A percentile compares a stretch with the other conserved stretches of the same genome.
Conservation (phyloP, 257 asterid genomes). For the Linaria vulgaris region DNA sequence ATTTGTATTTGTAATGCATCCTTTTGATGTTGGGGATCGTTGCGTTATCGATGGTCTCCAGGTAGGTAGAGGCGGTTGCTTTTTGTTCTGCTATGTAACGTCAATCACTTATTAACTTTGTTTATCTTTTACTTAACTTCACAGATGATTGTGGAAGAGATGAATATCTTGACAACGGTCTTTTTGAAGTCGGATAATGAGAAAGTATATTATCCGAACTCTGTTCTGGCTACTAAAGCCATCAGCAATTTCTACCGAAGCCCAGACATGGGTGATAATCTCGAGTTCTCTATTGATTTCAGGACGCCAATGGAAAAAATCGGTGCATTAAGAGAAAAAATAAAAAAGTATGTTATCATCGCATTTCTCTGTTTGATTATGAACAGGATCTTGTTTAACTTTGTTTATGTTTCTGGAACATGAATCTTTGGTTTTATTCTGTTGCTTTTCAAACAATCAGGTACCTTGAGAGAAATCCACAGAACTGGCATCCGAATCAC, state of each 20-base stretch:
- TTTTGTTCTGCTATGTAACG: neutral
- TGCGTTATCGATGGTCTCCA: conserved; percentile 76
- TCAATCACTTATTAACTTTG: conserved; percentile 5
- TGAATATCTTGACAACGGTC: conserved; percentile 76
- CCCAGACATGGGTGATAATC: conserved; percentile 83
- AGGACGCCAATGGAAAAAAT: conserved; percentile 70
- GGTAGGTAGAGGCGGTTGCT: conserved; percentile 39
- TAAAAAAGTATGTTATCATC: conserved; percentile 48
- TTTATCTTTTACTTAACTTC: neutral
- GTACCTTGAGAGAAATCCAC: conserved; percentile 65
- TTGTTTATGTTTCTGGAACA: too few species aligned
- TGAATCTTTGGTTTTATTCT: too few species aligned
- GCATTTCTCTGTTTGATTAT: neutral
- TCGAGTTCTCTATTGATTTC: conserved; percentile 78
- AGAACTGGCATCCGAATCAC: conserved; percentile 84
- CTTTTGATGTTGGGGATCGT: conserved; percentile 91
- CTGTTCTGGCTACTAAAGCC: conserved; percentile 76
- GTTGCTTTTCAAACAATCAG: conserved; percentile 34
- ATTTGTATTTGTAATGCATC: conserved; percentile 86
- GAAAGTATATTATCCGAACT: conserved; percentile 72
- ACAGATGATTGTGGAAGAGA: conserved; percentile 88
- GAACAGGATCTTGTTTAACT: too few species aligned
- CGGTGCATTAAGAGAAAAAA: conserved; percentile 64
- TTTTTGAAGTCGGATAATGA: conserved; percentile 64
- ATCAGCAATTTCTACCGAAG: conserved; percentile 87